A percentile compares a stretch with the other conserved stretches of the same genome.
These are phyloP conservation scores for Neurospora sp. DNA, from an alignment of 2,329 filamentous ascomycete species.

Conservation along the genomic window DNA sequence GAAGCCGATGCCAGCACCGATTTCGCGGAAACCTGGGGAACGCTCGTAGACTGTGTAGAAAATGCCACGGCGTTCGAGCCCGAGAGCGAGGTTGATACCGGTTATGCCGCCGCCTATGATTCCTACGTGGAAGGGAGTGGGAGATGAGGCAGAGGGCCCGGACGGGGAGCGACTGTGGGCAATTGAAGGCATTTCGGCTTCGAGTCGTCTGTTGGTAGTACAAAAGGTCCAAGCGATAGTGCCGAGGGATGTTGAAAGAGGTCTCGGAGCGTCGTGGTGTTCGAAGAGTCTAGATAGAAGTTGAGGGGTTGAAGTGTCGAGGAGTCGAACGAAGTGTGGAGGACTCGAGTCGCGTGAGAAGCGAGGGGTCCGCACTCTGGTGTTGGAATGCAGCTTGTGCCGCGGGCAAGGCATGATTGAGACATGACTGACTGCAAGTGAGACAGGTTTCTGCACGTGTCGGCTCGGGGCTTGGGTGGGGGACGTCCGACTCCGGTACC, in stretches of 20 bases:
- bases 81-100: slow-evolving; percentile 37
- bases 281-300: background rate
- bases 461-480: background rate
- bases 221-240: too few species aligned
- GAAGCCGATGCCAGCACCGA: slow-evolving; percentile 42
- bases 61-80: slow-evolving; percentile 32
- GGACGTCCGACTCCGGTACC: background rate
- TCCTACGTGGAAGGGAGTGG: slow-evolving; percentile 25
- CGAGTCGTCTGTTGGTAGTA: background rate
- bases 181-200: background rate
- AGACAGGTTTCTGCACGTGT: background rate
- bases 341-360: background rate
- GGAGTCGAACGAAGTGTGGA: background rate
- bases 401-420: background rate
- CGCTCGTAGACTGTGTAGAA: slow-evolving; percentile 37
- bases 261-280: too few species aligned
- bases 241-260: too few species aligned
- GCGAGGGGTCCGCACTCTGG: background rate
- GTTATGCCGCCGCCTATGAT: slow-evolving; percentile 43
- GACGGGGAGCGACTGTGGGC: background rate
- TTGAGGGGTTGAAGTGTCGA: background rate
- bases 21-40: slow-evolving; percentile 30
- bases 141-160: background rate
- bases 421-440: background rate
- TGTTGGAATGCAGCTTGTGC: background rate